Percentiles rank a stretch among this genome's conserved stretches.
These are phyloP conservation scores for Musa beccarii DNA, from an alignment of 176 grass and related monocot genomes.

Conservation along the genomic window DNA sequence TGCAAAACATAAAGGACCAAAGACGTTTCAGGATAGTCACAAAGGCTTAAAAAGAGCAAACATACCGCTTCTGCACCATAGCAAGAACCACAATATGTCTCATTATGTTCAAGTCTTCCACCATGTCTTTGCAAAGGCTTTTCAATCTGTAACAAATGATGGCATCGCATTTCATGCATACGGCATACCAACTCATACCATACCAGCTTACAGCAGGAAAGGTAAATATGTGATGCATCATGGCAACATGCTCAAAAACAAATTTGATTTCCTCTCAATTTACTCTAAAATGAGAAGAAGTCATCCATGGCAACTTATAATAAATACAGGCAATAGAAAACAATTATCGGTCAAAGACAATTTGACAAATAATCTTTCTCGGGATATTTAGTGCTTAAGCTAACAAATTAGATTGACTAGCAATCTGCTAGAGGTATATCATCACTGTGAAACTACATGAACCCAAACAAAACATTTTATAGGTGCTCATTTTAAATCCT, in stretches of 20 bases:
- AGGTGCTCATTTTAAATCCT: too few species aligned
- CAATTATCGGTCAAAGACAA: too few species aligned
- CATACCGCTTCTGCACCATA: constrained; percentile 88
- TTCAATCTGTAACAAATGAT: constrained; percentile 48
- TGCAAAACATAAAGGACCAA: background rate
- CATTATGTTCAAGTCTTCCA: constrained; percentile 95
- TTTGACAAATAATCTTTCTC: background rate
- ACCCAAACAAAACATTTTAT: too few species aligned
- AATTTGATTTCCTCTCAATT: background rate
- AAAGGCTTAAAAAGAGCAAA: background rate
- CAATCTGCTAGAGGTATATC: too few species aligned
- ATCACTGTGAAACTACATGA: too few species aligned
- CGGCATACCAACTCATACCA: background rate
- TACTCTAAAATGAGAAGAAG: background rate
- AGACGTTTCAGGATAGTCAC: background rate
- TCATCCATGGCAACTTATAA: background rate
- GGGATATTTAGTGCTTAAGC: background rate
- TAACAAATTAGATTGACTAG: too few species aligned
- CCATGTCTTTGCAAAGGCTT: constrained; percentile 89
- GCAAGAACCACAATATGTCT: constrained; percentile 97
- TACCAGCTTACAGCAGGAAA: background rate
- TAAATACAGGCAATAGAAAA: background rate
- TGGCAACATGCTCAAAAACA: too few species aligned
- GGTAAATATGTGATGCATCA: too few species aligned
- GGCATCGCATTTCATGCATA: background rate